phyloP scores from a whole-genome alignment of 2,329 filamentous ascomycete species.

The Aureobasidium melanogenum region DNA sequence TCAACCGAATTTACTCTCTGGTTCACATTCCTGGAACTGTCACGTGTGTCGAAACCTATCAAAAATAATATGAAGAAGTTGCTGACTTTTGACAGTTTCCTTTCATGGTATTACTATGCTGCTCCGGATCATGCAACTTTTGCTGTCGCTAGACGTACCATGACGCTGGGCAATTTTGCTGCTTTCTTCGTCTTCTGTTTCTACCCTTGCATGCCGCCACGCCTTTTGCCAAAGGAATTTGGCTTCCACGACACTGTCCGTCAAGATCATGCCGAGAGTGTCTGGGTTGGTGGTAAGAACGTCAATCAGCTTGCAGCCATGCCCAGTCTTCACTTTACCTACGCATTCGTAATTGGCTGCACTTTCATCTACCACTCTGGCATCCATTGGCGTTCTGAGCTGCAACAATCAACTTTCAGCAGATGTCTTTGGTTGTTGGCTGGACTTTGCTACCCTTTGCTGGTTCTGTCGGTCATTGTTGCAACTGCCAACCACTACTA shows the following conservation, averaged over 20 bases:
- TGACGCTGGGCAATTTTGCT: slow-evolving; percentile 42
- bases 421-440: slow-evolving; percentile 24
- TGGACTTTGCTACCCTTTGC: slow-evolving; percentile 34
- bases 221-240: slow-evolving; percentile 34
- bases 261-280: slow-evolving; percentile 34
- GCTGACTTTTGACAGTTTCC: slow-evolving; percentile 36
- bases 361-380: slow-evolving; percentile 44
- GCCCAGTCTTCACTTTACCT: slow-evolving; percentile 45
- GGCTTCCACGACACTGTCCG: slow-evolving; percentile 37
- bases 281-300: slow-evolving; percentile 38
- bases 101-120: slow-evolving; percentile 53
- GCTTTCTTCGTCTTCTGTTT: slow-evolving; percentile 42
- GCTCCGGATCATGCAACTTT: slow-evolving; percentile 40
- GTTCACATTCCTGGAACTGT: slow-evolving; percentile 54
- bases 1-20: slow-evolving; percentile 52
- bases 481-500: slow-evolving; percentile 56
- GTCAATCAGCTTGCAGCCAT: slow-evolving; percentile 36
- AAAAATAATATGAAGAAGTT: not conserved
- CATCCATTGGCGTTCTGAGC: slow-evolving; percentile 17
- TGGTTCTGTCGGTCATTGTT: slow-evolving; percentile 45
- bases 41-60: slow-evolving; percentile 32
- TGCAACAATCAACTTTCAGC: slow-evolving; percentile 21
- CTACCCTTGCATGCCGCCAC: slow-evolving; percentile 43
- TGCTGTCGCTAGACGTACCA: slow-evolving; percentile 31
- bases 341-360: slow-evolving; percentile 42